Evolutionary conservation across 805 yeast genomes (phyloP).

Genomic region (Candida verbasci): DNA sequence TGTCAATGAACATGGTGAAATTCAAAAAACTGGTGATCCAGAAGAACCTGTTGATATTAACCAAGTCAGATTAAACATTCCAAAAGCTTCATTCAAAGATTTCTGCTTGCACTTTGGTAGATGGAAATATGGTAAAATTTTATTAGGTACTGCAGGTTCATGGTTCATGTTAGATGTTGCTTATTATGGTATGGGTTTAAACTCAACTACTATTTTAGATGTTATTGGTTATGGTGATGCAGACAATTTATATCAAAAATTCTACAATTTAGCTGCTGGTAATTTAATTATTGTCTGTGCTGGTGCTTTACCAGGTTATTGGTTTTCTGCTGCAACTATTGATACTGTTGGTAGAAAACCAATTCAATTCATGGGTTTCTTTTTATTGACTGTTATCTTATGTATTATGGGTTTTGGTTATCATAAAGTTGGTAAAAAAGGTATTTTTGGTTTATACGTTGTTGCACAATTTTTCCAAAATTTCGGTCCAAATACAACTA

Average conservation of each 20-base stretch:
- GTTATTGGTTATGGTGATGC: slow-evolving; percentile 72
- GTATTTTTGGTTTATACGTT: slow-evolving; percentile 77
- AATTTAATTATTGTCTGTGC: slow-evolving; percentile 90
- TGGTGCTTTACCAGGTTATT: slow-evolving; percentile 92
- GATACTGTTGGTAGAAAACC: slow-evolving; percentile 84
- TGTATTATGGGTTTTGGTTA: slow-evolving; percentile 83
- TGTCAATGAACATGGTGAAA: slow-evolving; percentile 56
- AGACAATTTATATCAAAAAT: slow-evolving; percentile 63
- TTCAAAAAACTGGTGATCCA: slow-evolving; percentile 50
- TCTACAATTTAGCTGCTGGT: slow-evolving; percentile 84
- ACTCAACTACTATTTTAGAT: slow-evolving; percentile 72
- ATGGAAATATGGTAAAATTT: slow-evolving; percentile 83
- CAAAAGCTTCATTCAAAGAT: slow-evolving; percentile 78
- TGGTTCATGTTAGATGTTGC: slow-evolving; percentile 93
- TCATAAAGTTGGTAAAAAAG: slow-evolving; percentile 61
- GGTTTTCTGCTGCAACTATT: slow-evolving; percentile 76
- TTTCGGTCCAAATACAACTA: slow-evolving; percentile 91
- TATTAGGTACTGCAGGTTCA: slow-evolving; percentile 85
- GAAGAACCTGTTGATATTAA: slow-evolving; percentile 38
- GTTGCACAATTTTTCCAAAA: slow-evolving; percentile 84
- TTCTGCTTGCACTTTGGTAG: slow-evolving; percentile 69
- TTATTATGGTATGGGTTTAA: slow-evolving; percentile 82
- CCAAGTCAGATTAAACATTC: slow-evolving; percentile 47
- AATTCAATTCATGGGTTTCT: slow-evolving; percentile 73
- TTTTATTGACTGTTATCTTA: slow-evolving; percentile 65